These are phyloP conservation scores for Chlamydomonas schloesseri DNA, from an alignment of 139 green algal species.

Conservation along the genomic window DNA sequence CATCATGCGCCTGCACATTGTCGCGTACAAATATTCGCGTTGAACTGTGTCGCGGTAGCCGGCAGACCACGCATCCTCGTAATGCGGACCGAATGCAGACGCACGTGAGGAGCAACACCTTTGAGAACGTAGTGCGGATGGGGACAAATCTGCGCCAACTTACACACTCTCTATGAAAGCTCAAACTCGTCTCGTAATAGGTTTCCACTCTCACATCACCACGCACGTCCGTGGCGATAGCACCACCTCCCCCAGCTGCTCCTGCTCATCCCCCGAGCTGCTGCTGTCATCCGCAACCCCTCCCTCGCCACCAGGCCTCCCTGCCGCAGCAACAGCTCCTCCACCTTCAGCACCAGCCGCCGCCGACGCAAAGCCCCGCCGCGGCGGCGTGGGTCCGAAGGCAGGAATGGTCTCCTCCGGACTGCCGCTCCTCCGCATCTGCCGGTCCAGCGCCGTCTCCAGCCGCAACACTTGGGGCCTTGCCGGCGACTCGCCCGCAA, in stretches of 20 bases:
- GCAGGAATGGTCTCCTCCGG: conserved; percentile 40
- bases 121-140: no score
- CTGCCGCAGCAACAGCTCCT: not conserved
- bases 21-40: no score
- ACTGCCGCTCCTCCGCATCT: conserved; percentile 23
- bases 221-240: not conserved
- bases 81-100: no score
- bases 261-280: not conserved
- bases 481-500: not conserved
- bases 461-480: not conserved
- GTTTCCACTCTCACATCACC: no score
- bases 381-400: not conserved
- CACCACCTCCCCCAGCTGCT: not conserved
- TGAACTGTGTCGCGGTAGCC: no score
- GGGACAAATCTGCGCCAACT: no score
- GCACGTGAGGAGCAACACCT: no score
- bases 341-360: not conserved
- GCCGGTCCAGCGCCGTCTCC: conserved; percentile 11
- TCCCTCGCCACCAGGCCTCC: no score
- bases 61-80: no score
- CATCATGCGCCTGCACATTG: no score
- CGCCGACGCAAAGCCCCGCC: not conserved
- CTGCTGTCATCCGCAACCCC: not conserved
- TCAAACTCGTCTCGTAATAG: no score
- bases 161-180: no score